Conservation (phyloP, 1,139 yeast genomes). For the Pichia sp. region DNA sequence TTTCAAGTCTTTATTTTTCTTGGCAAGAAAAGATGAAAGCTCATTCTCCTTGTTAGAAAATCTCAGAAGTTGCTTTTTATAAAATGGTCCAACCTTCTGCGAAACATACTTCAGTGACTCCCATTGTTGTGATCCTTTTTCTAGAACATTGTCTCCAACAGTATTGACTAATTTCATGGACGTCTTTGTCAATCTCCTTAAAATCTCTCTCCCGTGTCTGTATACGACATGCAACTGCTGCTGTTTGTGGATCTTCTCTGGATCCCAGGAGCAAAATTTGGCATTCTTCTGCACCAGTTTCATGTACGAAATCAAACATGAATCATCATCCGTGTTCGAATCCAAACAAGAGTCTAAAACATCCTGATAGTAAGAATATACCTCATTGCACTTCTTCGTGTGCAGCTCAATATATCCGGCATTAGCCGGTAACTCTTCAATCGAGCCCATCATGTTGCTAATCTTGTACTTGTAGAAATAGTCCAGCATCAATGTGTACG, state of each 20-base stretch:
- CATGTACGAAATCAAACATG: background rate
- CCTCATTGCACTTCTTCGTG: constrained; percentile 5
- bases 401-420: constrained; percentile 2
- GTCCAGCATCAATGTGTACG: background rate
- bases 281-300: background rate
- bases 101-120: background rate
- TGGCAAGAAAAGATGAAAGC: background rate
- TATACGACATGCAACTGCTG: background rate
- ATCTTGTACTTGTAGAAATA: constrained; percentile 2
- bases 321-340: background rate
- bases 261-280: constrained; percentile 12
- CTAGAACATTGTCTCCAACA: background rate
- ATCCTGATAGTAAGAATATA: background rate
- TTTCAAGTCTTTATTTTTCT: background rate
- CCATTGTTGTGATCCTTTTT: background rate
- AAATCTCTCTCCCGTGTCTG: background rate
- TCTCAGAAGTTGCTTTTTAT: background rate
- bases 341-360: constrained; percentile 2
- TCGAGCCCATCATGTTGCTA: constrained; percentile 5
- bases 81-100: background rate
- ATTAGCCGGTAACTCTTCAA: constrained; percentile 7
- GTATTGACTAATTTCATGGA: background rate
- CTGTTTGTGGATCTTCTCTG: background rate
- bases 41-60: background rate
- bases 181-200: background rate